Evolutionary conservation across 139 green algal species (phyloP).

Genomic region (Mesotaenium endlicherianum): DNA sequence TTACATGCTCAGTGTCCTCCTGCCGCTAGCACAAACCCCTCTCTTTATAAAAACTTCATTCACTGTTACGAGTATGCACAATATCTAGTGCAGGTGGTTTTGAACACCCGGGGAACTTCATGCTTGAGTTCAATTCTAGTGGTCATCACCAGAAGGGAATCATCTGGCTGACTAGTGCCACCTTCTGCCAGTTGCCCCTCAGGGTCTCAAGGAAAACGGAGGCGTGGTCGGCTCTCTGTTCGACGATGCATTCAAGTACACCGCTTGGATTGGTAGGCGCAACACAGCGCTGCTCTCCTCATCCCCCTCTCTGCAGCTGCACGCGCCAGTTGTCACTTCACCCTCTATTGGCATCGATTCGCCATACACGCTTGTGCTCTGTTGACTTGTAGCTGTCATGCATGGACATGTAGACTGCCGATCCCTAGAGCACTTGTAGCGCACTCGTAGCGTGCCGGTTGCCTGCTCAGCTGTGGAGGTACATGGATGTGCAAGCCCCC

Average conservation of each 20-base stretch:
- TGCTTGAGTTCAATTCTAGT: neutral
- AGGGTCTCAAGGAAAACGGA: neutral
- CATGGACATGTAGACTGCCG: neutral
- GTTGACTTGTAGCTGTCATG: neutral
- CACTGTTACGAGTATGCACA: too few species aligned
- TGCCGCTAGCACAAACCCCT: too few species aligned
- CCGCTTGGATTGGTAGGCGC: slow-evolving; percentile 14
- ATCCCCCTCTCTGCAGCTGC: neutral
- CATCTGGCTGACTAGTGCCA: too few species aligned
- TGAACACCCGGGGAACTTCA: too few species aligned
- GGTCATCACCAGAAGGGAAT: neutral
- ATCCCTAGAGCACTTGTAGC: neutral
- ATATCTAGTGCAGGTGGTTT: too few species aligned
- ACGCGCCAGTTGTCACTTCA: neutral
- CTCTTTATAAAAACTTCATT: too few species aligned
- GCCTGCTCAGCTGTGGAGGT: too few species aligned
- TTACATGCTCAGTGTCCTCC: too few species aligned
- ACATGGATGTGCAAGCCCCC: too few species aligned
- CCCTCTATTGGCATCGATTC: neutral
- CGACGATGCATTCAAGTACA: slow-evolving; percentile 25
- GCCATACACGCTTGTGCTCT: neutral
- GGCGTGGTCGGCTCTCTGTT: slow-evolving; percentile 21
- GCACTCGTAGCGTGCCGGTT: neutral
- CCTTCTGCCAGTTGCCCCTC: neutral
- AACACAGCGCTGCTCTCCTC: neutral